Percentiles rank a stretch among this genome's conserved stretches.
These are phyloP conservation scores for Neoboletus magnificus DNA, from an alignment of 768 basidiomycete genomes.

Conservation along the genomic window DNA sequence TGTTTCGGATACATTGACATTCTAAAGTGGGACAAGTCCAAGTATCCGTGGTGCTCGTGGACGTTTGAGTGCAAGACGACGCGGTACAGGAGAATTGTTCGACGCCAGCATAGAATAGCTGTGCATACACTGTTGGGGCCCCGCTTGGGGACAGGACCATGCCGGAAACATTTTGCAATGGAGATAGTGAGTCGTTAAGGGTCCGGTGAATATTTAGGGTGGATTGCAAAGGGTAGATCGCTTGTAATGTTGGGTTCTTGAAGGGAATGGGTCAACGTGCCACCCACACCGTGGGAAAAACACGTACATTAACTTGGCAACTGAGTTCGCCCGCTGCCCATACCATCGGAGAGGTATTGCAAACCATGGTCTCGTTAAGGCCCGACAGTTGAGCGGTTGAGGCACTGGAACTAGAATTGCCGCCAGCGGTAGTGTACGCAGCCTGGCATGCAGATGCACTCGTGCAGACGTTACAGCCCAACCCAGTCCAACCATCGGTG, in stretches of 20 bases:
- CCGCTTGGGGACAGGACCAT: constrained; percentile 41
- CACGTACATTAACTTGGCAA: constrained; percentile 74
- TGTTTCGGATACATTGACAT: constrained; percentile 68
- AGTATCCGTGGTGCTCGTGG: constrained; percentile 38
- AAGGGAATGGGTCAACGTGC: neutral
- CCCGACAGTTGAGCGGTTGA: constrained; percentile 29
- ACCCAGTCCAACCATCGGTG: constrained; percentile 70
- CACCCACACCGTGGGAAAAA: neutral
- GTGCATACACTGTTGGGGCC: constrained; percentile 59
- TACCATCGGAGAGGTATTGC: constrained; percentile 66
- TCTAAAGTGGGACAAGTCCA: constrained; percentile 74
- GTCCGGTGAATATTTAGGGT: constrained; percentile 79
- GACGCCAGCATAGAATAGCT: constrained; percentile 74
- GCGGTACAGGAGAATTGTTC: constrained; percentile 89
- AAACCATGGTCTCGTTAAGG: constrained; percentile 66
- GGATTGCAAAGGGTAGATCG: constrained; percentile 65
- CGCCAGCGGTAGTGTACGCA: constrained; percentile 48
- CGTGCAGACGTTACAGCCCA: constrained; percentile 78
- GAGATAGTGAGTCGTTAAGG: constrained; percentile 64
- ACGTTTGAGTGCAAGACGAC: constrained; percentile 61
- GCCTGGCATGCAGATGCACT: constrained; percentile 62
- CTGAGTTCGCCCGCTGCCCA: constrained; percentile 82
- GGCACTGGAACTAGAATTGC: constrained; percentile 32
- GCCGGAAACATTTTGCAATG: constrained; percentile 38
- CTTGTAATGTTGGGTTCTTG: constrained; percentile 83